These are phyloP conservation scores for Pelargonium nanum DNA, from an alignment of 345 rosid species.

Conservation along the genomic window DNA sequence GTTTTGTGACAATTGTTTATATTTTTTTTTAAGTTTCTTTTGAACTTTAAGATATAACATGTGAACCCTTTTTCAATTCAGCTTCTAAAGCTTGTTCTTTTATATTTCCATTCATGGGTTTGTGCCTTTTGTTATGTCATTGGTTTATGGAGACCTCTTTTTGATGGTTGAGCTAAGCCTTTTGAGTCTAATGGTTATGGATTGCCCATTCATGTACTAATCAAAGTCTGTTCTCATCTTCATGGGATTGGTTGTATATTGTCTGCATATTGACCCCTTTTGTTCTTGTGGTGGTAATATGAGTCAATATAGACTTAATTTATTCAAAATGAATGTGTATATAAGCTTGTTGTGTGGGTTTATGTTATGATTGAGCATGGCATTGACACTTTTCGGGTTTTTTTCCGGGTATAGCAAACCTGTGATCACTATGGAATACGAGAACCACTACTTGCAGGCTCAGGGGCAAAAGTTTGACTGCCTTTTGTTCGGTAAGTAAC, in stretches of 20 bases:
- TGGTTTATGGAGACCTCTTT: background rate
- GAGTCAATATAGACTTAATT: conserved; percentile 7
- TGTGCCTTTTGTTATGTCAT: background rate
- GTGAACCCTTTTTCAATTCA: background rate
- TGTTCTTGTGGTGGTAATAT: conserved; percentile 16
- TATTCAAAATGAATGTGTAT: conserved; percentile 14
- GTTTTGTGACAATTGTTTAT: background rate
- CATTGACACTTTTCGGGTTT: conserved; percentile 14
- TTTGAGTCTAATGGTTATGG: conserved; percentile 15
- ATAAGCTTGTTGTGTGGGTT: conserved; percentile 12
- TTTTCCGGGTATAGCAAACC: conserved; percentile 19
- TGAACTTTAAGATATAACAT: background rate
- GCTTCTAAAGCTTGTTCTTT: background rate
- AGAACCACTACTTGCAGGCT: conserved; percentile 24
- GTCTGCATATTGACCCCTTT: conserved; percentile 16
- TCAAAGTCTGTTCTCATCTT: conserved; percentile 8
- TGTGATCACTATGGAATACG: conserved; percentile 37
- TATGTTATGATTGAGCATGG: conserved; percentile 12
- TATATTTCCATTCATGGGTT: background rate
- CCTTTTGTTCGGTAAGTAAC: conserved; percentile 62
- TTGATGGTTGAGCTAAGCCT: background rate
- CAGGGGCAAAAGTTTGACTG: conserved; percentile 48
- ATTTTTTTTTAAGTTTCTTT: no score
- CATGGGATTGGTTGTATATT: conserved; percentile 9
- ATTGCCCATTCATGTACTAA: conserved; percentile 18